Conservation (phyloP, 768 basidiomycete species). For the Boletus insuetus region DNA sequence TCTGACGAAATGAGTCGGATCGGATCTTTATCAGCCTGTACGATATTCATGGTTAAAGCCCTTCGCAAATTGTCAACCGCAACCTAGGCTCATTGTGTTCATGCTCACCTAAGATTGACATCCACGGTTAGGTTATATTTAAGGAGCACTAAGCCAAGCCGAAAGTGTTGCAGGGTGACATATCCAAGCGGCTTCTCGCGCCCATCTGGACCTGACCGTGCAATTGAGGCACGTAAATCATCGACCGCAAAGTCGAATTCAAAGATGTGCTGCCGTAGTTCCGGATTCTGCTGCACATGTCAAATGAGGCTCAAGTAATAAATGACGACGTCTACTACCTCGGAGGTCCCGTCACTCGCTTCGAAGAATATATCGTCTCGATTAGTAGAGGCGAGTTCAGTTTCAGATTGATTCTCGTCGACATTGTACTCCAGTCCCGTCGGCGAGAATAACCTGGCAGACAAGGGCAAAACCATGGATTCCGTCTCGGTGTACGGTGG, state of each 20-base stretch:
- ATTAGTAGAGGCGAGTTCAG: constrained; percentile 36
- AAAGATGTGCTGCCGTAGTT: constrained; percentile 59
- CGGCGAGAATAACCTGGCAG: constrained; percentile 53
- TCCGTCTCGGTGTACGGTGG: constrained; percentile 23
- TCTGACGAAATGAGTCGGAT: constrained; percentile 68
- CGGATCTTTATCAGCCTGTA: constrained; percentile 51
- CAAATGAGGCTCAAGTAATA: background rate
- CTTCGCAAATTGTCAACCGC: constrained; percentile 36
- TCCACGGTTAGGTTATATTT: constrained; percentile 88
- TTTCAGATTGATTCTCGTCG: constrained; percentile 53
- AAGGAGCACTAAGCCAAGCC: constrained; percentile 66
- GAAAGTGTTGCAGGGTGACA: constrained; percentile 75
- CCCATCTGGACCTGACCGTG: constrained; percentile 59
- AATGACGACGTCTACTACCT: constrained; percentile 37
- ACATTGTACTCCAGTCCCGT: constrained; percentile 65
- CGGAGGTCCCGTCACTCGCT: constrained; percentile 57
- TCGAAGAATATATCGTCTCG: constrained; percentile 68
- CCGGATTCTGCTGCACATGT: constrained; percentile 26
- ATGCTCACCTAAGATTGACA: constrained; percentile 66
- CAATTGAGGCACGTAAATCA: constrained; percentile 73
- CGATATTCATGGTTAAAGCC: constrained; percentile 72
- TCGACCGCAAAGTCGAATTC: constrained; percentile 89
- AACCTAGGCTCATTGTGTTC: background rate
- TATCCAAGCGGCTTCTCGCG: constrained; percentile 76
- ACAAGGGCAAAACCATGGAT: constrained; percentile 46